These are phyloP conservation scores for Dalbergia cochinchinensis DNA, from an alignment of 306 rosid species.

Conservation along the genomic window DNA sequence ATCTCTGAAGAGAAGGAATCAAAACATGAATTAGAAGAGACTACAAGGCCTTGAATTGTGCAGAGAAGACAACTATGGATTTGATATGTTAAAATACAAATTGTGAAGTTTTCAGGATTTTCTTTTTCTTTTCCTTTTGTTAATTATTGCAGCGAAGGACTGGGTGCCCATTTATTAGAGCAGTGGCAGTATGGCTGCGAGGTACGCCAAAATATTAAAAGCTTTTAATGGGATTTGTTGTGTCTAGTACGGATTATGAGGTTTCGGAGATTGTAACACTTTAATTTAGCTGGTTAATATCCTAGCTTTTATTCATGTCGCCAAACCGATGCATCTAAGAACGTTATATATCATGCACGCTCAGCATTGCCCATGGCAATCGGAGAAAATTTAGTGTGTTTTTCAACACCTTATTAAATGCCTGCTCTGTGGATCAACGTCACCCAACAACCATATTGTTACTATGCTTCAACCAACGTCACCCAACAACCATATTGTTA, in stretches of 20 bases:
- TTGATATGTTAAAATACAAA: slow-evolving; percentile 33
- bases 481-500: no score
- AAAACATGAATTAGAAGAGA: slow-evolving; percentile 56
- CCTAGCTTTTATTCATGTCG: no score
- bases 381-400: no score
- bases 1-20: slow-evolving; percentile 75
- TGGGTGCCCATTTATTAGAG: slow-evolving; percentile 33
- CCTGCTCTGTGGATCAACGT: no score
- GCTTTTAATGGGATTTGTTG: slow-evolving; percentile 33
- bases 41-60: slow-evolving; percentile 42
- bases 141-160: slow-evolving; percentile 34
- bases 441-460: no score
- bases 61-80: slow-evolving; percentile 19
- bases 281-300: neutral
- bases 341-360: no score
- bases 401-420: no score
- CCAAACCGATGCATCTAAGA: no score
- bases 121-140: neutral
- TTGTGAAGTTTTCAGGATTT: slow-evolving; percentile 46
- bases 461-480: no score
- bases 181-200: slow-evolving; percentile 11
- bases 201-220: slow-evolving; percentile 18
- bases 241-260: slow-evolving; percentile 40
- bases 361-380: no score
- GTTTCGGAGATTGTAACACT: slow-evolving; percentile 9